A percentile compares a stretch with the other conserved stretches of the same genome.
Evolutionary conservation across 140 eudicot genomes (phyloP).

Genomic region (Stevia rebaudiana): DNA sequence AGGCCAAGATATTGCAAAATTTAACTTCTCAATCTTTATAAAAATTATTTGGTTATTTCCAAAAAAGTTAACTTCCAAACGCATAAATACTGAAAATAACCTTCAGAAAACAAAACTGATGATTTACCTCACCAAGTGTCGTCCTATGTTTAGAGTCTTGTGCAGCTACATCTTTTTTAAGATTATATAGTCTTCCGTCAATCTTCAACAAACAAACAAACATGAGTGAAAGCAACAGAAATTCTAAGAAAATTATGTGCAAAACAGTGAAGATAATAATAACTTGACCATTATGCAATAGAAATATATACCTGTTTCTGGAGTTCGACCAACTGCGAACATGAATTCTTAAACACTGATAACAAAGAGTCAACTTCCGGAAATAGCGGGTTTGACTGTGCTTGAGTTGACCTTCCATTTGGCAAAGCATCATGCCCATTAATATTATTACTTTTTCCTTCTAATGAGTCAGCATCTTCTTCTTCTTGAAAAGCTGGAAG

Average conservation of each 20-base stretch:
- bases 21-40: not conserved
- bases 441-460: conserved; percentile 45
- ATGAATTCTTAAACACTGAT: conserved; percentile 74
- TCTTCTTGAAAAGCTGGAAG: conserved; percentile 87
- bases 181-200: conserved; percentile 69
- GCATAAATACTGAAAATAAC: conserved; percentile 1
- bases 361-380: conserved; percentile 85
- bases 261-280: conserved; percentile 2
- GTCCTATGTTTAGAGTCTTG: conserved; percentile 90
- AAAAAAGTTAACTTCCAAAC: not conserved
- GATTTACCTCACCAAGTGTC: conserved; percentile 91
- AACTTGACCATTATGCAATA: not conserved
- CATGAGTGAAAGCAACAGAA: not conserved
- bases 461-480: conserved; percentile 65
- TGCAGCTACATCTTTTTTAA: conserved; percentile 70
- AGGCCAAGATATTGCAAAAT: not conserved
- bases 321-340: conserved; percentile 77
- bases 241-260: conserved; percentile 3
- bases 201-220: conserved; percentile 40
- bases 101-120: not conserved
- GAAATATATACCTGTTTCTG: conserved; percentile 53
- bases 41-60: not conserved
- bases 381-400: conserved; percentile 57
- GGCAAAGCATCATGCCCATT: conserved; percentile 50
- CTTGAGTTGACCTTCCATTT: conserved; percentile 63